phyloP scores from a whole-genome alignment of 495 filamentous ascomycete genomes.

The Aspergillus homomorphus region DNA sequence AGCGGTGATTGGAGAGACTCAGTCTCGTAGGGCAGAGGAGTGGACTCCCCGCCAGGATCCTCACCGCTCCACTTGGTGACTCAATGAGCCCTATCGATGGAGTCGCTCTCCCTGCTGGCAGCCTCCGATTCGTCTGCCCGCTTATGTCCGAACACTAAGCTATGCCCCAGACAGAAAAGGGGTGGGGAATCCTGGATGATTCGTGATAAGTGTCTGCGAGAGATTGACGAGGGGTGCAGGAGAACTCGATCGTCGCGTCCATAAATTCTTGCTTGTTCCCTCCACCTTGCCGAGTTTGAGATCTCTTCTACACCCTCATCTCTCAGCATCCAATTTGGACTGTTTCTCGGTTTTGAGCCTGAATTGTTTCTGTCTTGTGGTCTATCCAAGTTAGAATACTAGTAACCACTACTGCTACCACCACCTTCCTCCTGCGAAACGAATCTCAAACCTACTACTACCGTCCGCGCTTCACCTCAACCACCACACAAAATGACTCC shows the following conservation, averaged over 20 bases:
- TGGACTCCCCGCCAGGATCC: background rate
- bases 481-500: conserved; percentile 18
- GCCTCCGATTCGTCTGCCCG: conserved; percentile 13
- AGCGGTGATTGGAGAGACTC: conserved; percentile 3
- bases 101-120: conserved; percentile 14
- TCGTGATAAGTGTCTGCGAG: background rate
- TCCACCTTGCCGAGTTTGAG: no score
- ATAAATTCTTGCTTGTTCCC: no score
- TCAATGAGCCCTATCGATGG: conserved; percentile 22
- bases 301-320: no score
- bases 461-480: conserved; percentile 22
- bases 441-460: no score
- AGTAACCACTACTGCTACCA: background rate
- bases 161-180: background rate
- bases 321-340: no score
- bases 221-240: background rate
- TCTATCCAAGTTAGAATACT: no score
- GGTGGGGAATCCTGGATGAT: no score
- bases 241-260: no score
- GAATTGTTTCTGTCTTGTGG: no score
- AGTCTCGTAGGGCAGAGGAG: conserved; percentile 9
- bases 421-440: background rate
- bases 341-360: no score
- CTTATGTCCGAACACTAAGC: conserved; percentile 6
- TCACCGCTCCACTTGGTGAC: conserved; percentile 10